Percentiles rank a stretch among this genome's conserved stretches.
Evolutionary conservation across 208 protist genomes (phyloP).

Genomic region (Angomonas ambiguus): DNA sequence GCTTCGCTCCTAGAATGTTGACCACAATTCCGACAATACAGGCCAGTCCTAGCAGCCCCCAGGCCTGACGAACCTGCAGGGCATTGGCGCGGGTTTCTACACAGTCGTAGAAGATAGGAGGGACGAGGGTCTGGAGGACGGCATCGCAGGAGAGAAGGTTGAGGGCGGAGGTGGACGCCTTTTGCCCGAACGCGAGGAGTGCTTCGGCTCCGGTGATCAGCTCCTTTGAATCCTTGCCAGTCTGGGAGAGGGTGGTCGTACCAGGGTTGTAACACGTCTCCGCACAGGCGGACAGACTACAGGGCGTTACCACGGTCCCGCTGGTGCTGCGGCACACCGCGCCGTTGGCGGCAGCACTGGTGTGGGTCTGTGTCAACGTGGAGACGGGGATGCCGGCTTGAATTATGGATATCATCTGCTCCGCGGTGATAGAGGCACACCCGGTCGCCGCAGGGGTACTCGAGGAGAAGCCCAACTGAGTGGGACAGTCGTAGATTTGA

Average conservation of each 20-base stretch:
- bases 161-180: neutral
- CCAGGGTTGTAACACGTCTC: neutral
- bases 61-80: slow-evolving; percentile 15
- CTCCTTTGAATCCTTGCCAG: neutral
- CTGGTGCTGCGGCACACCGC: neutral
- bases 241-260: neutral
- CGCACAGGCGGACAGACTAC: neutral
- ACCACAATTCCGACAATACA: slow-evolving; percentile 21
- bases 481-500: neutral
- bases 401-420: neutral
- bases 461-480: neutral
- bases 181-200: neutral
- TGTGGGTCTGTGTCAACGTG: neutral
- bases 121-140: slow-evolving; percentile 17
- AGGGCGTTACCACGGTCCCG: neutral
- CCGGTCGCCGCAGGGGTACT: neutral
- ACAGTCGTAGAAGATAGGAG: slow-evolving; percentile 21
- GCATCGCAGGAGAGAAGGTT: neutral
- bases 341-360: neutral
- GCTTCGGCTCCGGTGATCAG: neutral
- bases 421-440: neutral
- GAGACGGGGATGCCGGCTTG: neutral
- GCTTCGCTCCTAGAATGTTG: slow-evolving; percentile 34
- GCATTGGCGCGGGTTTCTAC: neutral
- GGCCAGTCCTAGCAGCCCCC: slow-evolving; percentile 22